Conservation (phyloP, 129 eudicot species). For the Scalesia atractyloides region DNA sequence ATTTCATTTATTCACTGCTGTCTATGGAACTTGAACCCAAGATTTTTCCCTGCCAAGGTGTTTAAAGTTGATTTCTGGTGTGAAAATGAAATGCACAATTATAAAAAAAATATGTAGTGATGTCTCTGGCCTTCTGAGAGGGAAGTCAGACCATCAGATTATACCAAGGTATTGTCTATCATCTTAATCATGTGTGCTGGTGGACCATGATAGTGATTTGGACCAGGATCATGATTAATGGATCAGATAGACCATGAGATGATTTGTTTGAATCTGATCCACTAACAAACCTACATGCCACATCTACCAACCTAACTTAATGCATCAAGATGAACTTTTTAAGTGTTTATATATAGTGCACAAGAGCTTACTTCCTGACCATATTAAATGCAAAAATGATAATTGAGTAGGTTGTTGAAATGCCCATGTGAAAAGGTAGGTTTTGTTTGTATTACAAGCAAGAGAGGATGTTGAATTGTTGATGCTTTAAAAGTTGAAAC, state of each 20-base stretch:
- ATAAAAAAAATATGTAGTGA: background rate
- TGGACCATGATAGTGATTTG: constrained; percentile 10
- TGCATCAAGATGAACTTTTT: constrained; percentile 4
- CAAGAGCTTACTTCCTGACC: background rate
- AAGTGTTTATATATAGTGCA: background rate
- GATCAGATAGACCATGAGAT: background rate
- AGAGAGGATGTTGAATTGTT: constrained; percentile 12
- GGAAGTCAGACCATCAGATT: background rate
- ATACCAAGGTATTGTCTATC: no score
- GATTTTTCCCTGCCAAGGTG: no score
- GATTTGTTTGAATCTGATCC: background rate
- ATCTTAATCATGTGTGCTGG: background rate
- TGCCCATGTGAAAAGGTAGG: constrained; percentile 18
- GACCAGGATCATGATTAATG: constrained; percentile 13
- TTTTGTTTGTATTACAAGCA: constrained; percentile 34
- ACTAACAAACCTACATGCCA: background rate
- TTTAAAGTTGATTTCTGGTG: background rate
- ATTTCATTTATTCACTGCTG: no score
- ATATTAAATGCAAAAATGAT: background rate
- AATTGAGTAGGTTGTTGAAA: constrained; percentile 19
- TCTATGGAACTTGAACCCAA: no score
- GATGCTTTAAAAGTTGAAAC: constrained; percentile 18
- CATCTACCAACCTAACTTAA: background rate
- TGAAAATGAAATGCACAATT: background rate
- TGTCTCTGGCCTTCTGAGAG: background rate